Percentiles rank a stretch among this genome's conserved stretches.
Conservation (phyloP, 164 flowering plant species). For the Liriodendron chinense region DNA sequence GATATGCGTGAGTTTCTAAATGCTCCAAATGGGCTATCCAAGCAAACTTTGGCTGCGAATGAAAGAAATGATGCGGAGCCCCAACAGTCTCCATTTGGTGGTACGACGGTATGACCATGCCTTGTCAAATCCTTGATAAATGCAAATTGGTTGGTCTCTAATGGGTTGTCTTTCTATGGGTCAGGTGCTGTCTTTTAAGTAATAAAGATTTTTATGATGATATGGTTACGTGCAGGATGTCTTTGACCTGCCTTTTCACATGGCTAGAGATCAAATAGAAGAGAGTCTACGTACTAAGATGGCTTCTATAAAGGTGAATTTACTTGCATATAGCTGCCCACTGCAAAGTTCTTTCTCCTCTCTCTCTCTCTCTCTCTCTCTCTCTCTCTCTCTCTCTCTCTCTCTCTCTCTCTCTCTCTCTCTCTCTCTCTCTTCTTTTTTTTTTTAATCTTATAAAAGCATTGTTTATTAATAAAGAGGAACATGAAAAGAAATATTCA, state of each 20-base stretch:
- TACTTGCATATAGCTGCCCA: background rate
- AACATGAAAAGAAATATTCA: background rate
- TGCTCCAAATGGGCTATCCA: slow-evolving; percentile 81
- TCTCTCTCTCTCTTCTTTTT: background rate
- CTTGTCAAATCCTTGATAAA: slow-evolving; percentile 4
- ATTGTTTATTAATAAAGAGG: background rate
- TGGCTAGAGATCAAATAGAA: slow-evolving; percentile 97
- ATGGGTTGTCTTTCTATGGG: background rate
- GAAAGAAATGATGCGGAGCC: slow-evolving; percentile 58
- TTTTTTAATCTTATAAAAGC: background rate
- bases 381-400: too few species aligned
- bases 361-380: too few species aligned
- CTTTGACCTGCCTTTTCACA: slow-evolving; percentile 91
- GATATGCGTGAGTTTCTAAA: slow-evolving; percentile 96
- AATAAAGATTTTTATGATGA: background rate
- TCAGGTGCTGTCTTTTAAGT: background rate
- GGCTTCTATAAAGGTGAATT: slow-evolving; percentile 84
- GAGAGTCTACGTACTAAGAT: slow-evolving; percentile 88
- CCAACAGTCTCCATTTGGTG: slow-evolving; percentile 83
- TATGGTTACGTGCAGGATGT: slow-evolving; percentile 65
- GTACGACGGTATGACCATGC: slow-evolving; percentile 65
- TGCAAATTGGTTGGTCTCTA: slow-evolving; percentile 3
- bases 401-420: too few species aligned
- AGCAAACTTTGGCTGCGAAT: slow-evolving; percentile 49
- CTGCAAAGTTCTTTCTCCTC: too few species aligned